Evolutionary conservation across 73 alveolate species (phyloP).

Genomic region (Blepharisma stoltei): DNA sequence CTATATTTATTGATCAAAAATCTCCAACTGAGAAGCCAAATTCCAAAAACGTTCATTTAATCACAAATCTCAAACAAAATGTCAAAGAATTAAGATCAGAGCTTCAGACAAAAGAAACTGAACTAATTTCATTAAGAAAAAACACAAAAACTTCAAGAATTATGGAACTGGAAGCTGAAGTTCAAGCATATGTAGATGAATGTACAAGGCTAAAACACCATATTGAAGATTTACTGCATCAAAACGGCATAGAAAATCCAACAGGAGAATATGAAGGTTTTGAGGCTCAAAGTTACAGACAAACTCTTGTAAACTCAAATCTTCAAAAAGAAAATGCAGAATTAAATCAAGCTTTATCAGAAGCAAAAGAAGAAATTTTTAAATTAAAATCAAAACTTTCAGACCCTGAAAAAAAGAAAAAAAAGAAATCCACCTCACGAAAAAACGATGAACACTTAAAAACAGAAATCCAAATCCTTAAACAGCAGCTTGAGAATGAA

Average conservation of each 20-base stretch:
- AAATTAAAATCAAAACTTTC: neutral
- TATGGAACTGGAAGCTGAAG: conserved; percentile 48
- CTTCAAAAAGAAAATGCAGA: neutral
- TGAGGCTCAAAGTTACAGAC: neutral
- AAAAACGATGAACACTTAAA: neutral
- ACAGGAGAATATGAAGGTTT: conserved; percentile 11
- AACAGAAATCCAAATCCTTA: neutral
- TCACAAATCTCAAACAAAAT: conserved; percentile 36
- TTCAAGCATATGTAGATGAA: conserved; percentile 47
- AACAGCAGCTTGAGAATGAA: neutral
- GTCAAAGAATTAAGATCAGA: conserved; percentile 6
- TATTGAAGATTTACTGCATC: conserved; percentile 27
- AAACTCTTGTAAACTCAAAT: neutral
- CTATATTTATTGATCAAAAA: too few species aligned
- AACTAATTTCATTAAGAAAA: neutral
- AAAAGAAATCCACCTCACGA: conserved; percentile 3
- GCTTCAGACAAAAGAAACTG: neutral
- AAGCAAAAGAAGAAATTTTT: neutral
- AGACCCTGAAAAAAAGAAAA: neutral
- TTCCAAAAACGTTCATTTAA: neutral
- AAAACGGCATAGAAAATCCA: neutral
- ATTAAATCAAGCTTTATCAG: neutral
- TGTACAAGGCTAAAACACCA: conserved; percentile 38
- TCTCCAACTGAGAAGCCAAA: too few species aligned
- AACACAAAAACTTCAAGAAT: conserved; percentile 36